Evolutionary conservation across 768 basidiomycete species (phyloP).

Genomic region (Suillus occidentalis): DNA sequence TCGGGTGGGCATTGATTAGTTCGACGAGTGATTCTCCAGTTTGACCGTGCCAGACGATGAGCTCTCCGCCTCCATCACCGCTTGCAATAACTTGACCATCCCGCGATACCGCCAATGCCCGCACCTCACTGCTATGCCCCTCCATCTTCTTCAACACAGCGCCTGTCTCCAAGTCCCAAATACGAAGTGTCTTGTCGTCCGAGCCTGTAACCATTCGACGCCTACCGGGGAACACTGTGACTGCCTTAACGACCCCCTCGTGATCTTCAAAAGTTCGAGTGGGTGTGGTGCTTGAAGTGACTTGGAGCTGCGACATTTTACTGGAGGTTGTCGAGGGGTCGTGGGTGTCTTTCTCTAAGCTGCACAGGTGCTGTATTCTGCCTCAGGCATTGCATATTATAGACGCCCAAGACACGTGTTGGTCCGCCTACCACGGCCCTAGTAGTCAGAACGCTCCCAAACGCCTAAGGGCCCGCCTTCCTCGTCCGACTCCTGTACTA

Average conservation of each 20-base stretch:
- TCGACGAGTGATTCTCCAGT: too few species aligned
- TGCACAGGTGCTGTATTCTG: neutral
- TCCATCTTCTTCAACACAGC: neutral
- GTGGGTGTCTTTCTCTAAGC: too few species aligned
- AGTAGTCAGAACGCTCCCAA: too few species aligned
- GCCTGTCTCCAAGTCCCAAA: neutral
- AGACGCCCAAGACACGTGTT: neutral
- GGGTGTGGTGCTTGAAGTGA: neutral
- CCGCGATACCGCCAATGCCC: neutral
- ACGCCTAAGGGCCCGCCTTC: too few species aligned
- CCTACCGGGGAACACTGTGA: neutral
- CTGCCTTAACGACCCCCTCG: neutral
- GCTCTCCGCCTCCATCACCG: too few species aligned
- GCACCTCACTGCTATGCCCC: too few species aligned
- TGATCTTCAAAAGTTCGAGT: neutral
- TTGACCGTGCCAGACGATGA: too few species aligned
- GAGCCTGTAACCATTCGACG: neutral
- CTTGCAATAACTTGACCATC: neutral
- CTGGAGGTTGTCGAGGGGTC: neutral
- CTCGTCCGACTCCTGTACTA: too few species aligned
- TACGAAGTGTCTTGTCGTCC: neutral
- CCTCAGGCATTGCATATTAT: neutral
- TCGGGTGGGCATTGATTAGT: too few species aligned
- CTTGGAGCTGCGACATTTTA: neutral
- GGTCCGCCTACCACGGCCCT: too few species aligned